Conservation (phyloP, 148 eudicot species). For the Rheum nobile region DNA sequence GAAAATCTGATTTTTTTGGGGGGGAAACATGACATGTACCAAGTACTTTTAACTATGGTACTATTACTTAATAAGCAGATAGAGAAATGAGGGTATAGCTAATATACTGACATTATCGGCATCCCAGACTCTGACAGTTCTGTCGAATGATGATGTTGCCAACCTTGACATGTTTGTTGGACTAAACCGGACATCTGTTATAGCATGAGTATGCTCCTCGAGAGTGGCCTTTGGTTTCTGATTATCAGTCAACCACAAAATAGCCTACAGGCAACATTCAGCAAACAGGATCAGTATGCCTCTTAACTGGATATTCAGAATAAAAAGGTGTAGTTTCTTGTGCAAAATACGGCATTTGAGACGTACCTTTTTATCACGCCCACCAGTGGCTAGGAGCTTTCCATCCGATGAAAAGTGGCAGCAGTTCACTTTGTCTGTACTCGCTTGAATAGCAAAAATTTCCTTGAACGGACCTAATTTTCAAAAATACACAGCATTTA, state of each 20-base stretch:
- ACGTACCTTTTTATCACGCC: conserved; percentile 74
- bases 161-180: conserved; percentile 51
- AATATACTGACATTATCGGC: conserved; percentile 55
- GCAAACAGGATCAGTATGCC: background rate
- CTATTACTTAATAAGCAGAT: background rate
- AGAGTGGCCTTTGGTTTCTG: conserved; percentile 43
- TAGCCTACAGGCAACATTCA: conserved; percentile 43
- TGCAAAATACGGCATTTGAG: background rate
- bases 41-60: background rate
- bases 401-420: conserved; percentile 85
- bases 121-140: conserved; percentile 83
- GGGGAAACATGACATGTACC: background rate
- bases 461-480: conserved; percentile 33
- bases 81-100: background rate
- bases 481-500: background rate
- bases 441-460: conserved; percentile 28
- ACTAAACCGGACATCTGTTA: conserved; percentile 78
- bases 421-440: conserved; percentile 48
- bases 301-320: conserved; percentile 1
- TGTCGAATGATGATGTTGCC: conserved; percentile 80
- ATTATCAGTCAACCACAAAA: conserved; percentile 58
- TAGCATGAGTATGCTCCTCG: conserved; percentile 65
- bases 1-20: background rate
- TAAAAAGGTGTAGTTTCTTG: background rate
- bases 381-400: conserved; percentile 79